A percentile compares a stretch with the other conserved stretches of the same genome.
Conservation (phyloP, 257 asterid genomes). For the Solanum dulcamara region DNA sequence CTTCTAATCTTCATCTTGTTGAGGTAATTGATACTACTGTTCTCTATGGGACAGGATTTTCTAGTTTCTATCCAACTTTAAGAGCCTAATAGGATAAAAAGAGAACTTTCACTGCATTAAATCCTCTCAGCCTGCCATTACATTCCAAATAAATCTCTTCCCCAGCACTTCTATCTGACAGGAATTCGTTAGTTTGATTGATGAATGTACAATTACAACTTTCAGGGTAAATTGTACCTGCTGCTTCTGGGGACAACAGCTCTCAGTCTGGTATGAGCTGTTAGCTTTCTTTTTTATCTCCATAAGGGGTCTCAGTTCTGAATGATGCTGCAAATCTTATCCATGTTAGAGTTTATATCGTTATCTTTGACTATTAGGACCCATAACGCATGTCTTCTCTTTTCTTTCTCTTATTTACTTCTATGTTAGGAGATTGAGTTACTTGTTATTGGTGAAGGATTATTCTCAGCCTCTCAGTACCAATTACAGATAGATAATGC, state of each 20-base stretch:
- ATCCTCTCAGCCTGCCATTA: neutral
- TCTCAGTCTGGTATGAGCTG: conserved; percentile 62
- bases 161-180: neutral
- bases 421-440: neutral
- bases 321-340: neutral
- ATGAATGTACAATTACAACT: neutral
- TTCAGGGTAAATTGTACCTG: conserved; percentile 81
- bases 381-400: neutral
- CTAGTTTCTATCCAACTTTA: neutral
- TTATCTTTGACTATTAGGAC: neutral
- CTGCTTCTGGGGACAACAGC: conserved; percentile 98
- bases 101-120: neutral
- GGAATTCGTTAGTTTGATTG: neutral
- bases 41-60: neutral
- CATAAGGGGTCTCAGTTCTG: neutral
- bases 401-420: neutral
- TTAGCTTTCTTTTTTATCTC: neutral
- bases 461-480: neutral
- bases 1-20: conserved; percentile 96
- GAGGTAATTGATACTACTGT: conserved; percentile 45
- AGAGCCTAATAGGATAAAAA: neutral
- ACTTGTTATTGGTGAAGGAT: neutral
- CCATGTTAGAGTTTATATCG: neutral
- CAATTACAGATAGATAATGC: neutral
- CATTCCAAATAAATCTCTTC: neutral